Evolutionary conservation across 2,329 filamentous ascomycete species (phyloP).

Genomic region (Xylariales sp.): DNA sequence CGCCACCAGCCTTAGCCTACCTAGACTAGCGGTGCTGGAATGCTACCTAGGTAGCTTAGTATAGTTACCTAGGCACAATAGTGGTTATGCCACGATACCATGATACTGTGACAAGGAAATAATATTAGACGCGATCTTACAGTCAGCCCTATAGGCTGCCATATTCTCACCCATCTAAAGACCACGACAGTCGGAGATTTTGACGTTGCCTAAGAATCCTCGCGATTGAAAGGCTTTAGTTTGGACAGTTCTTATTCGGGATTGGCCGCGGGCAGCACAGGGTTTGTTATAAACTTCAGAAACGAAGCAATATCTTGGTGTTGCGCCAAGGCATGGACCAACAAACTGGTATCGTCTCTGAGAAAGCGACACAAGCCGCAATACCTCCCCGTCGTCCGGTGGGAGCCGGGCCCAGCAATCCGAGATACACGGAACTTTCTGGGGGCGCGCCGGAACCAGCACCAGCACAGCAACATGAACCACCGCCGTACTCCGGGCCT

Average conservation of each 20-base stretch:
- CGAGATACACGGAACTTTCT: conserved; percentile 15
- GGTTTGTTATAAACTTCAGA: neutral
- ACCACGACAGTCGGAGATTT: neutral
- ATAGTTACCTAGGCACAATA: no score
- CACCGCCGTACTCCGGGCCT: conserved; percentile 49
- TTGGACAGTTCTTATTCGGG: no score
- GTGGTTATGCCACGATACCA: no score
- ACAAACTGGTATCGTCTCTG: conserved; percentile 24
- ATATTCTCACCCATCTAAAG: conserved; percentile 26
- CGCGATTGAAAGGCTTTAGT: neutral
- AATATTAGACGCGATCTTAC: neutral
- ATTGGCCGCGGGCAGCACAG: neutral
- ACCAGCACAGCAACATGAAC: conserved; percentile 29
- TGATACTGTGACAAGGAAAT: no score
- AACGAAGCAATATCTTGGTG: neutral
- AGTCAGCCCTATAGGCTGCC: conserved; percentile 34
- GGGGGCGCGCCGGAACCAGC: conserved; percentile 15
- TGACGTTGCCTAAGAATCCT: neutral
- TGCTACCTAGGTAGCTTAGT: no score
- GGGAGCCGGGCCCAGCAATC: conserved; percentile 24
- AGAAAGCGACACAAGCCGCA: conserved; percentile 23
- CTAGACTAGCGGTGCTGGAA: no score
- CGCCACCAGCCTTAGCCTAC: no score
- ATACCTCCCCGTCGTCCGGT: conserved; percentile 24
- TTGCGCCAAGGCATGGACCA: conserved; percentile 25